A percentile compares a stretch with the other conserved stretches of the same genome.
Conservation (phyloP, 179 eudicot genomes). For the Kewa caespitosa region DNA sequence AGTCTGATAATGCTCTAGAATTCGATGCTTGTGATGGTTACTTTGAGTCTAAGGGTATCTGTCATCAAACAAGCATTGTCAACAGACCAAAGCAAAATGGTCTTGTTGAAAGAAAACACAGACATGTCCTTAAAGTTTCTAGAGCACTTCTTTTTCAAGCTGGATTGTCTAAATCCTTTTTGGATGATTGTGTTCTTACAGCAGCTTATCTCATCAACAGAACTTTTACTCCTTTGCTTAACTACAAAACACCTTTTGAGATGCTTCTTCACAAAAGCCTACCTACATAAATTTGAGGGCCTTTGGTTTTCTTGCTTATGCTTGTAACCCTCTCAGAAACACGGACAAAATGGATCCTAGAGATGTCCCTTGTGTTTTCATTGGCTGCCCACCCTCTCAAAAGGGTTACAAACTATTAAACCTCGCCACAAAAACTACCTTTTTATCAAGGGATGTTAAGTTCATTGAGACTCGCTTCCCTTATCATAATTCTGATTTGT, state of each 20-base stretch:
- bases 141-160: slow-evolving; percentile 4
- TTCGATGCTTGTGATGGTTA: background rate
- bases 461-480: background rate
- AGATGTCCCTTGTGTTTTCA: background rate
- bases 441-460: background rate
- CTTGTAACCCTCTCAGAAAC: background rate
- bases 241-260: background rate
- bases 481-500: background rate
- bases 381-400: background rate
- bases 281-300: background rate
- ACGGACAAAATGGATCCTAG: background rate
- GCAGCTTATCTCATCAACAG: background rate
- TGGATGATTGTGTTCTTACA: background rate
- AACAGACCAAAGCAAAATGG: background rate
- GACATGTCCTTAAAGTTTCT: background rate
- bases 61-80: background rate
- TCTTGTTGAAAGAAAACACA: background rate
- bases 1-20: background rate
- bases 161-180: background rate
- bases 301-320: background rate
- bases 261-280: background rate
- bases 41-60: background rate
- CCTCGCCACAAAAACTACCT: background rate
- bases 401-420: background rate
- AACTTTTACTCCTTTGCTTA: background rate